Percentiles rank a stretch among this genome's conserved stretches.
Evolutionary conservation across 805 yeast genomes (phyloP).

Genomic region (Wickerhamomyces bisporus): DNA sequence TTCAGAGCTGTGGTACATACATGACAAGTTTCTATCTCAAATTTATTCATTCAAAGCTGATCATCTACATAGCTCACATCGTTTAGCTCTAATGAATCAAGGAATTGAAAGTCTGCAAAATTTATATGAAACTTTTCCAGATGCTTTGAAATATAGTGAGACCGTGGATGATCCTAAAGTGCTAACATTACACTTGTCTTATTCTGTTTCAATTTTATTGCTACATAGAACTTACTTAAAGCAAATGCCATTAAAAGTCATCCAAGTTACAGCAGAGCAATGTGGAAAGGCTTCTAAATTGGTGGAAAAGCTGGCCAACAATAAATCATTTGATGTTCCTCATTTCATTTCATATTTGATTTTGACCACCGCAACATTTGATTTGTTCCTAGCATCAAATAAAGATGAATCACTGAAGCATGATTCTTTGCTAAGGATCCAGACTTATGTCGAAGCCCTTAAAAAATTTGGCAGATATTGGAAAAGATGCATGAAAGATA

Average conservation of each 20-base stretch:
- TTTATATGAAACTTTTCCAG: constrained; percentile 22
- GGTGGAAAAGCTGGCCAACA: constrained; percentile 11
- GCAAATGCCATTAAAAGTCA: constrained; percentile 25
- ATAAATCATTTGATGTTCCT: constrained; percentile 15
- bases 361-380: constrained; percentile 29
- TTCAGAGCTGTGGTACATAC: constrained; percentile 27
- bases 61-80: constrained; percentile 28
- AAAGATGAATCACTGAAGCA: constrained; percentile 18
- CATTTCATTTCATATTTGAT: constrained; percentile 29
- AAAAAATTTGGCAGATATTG: constrained; percentile 23
- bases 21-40: constrained; percentile 27
- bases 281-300: constrained; percentile 22
- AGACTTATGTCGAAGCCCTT: constrained; percentile 20
- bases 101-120: constrained; percentile 23
- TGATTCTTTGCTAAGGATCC: constrained; percentile 17
- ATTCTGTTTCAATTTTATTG: constrained; percentile 22
- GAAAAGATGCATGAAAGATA: constrained; percentile 28
- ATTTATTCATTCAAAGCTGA: constrained; percentile 31
- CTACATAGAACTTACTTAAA: constrained; percentile 28
- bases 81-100: constrained; percentile 24
- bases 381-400: constrained; percentile 25
- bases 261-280: constrained; percentile 21
- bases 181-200: constrained; percentile 26
- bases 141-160: constrained; percentile 9
- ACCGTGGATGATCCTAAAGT: constrained; percentile 17